Evolutionary conservation across 2,329 filamentous ascomycete genomes (phyloP).

Genomic region (Exophiala sideris): DNA sequence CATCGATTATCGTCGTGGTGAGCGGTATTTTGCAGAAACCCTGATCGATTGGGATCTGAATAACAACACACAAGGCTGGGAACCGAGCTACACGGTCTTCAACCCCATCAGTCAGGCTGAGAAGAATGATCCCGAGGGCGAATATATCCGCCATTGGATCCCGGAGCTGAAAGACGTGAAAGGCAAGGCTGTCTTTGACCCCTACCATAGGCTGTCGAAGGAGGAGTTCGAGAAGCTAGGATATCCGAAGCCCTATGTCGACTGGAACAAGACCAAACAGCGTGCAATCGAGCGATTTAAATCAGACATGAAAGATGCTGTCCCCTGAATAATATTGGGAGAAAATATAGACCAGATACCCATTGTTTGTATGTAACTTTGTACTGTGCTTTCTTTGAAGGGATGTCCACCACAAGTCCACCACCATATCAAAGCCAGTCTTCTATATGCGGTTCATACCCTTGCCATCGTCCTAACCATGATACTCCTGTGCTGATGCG

Average conservation of each 20-base stretch:
- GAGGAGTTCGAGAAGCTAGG: conserved; percentile 57
- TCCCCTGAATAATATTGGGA: conserved; percentile 26
- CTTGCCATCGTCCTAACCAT: too few relatives aligned
- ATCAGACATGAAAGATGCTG: conserved; percentile 44
- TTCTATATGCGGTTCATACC: too few relatives aligned
- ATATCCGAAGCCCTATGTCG: conserved; percentile 67
- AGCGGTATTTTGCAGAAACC: conserved; percentile 51
- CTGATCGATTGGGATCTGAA: conserved; percentile 40
- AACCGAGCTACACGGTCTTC: conserved; percentile 61
- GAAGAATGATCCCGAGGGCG: conserved; percentile 65
- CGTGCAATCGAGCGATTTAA: conserved; percentile 66
- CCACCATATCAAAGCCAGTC: too few relatives aligned
- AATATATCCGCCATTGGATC: conserved; percentile 71
- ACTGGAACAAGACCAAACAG: conserved; percentile 65
- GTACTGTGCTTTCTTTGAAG: too few relatives aligned
- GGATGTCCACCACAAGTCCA: too few relatives aligned
- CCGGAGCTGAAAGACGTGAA: conserved; percentile 62
- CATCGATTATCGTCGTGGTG: conserved; percentile 49
- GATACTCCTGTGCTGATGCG: too few relatives aligned
- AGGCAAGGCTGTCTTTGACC: conserved; percentile 53
- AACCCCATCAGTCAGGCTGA: conserved; percentile 74
- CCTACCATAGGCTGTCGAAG: conserved; percentile 42
- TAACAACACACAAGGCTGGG: conserved; percentile 53
- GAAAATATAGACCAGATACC: too few relatives aligned
- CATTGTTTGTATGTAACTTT: too few relatives aligned